Evolutionary conservation across 1,284 basidiomycete genomes (phyloP), one percentile per base, ranked within the genome.

Genomic region (Chalciporus piperatoides): DNA sequence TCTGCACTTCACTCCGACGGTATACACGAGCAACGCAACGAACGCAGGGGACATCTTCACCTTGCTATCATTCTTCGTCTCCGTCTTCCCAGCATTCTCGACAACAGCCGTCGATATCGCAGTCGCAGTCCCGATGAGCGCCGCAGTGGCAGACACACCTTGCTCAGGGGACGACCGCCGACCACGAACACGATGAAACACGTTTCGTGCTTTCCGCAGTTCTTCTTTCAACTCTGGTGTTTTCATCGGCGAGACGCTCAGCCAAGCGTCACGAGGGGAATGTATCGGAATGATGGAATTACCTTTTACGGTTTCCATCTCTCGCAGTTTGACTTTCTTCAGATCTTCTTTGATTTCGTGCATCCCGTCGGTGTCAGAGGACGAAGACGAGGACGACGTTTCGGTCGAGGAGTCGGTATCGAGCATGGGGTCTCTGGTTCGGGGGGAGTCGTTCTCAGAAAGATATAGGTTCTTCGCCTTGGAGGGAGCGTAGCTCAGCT

Each of bases 1-100:
- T 35, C 86, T 86, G 60, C 88, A 97, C 67, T 96, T 96, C 58
- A 99, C 94, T 10, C 96, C 97, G 38, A 96, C 82, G 2, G 96
- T 97, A 68, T 99, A 99, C 17, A 99, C 86, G 8, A 98, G 79
- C 12, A 98, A 77, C 0, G 80, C 77, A 1, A 84, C 80, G 1
- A 99, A 79, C 2, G 76, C 75, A 14, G 79, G 65, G 0, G 92
- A 90, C 82, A 96, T 92, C 59, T 79, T 81, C 19, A 71, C 69
- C 65, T 82, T 84, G 4, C 65, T 60, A 17, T 53, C 52, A 7
- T 49, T 30, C 21, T 46, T 54, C 9, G 55, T 33, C 7, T 55
- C 51, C 12, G 57, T 46, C 40, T 25, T 61, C 10, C 40, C 7
- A 2, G 33, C 32, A 10, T 46, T 49, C 21, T 68, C 66, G 27